Percentiles rank a stretch among this genome's conserved stretches.
phyloP scores from a whole-genome alignment of 805 yeast genomes.

The Wickerhamiella qilinensis region DNA sequence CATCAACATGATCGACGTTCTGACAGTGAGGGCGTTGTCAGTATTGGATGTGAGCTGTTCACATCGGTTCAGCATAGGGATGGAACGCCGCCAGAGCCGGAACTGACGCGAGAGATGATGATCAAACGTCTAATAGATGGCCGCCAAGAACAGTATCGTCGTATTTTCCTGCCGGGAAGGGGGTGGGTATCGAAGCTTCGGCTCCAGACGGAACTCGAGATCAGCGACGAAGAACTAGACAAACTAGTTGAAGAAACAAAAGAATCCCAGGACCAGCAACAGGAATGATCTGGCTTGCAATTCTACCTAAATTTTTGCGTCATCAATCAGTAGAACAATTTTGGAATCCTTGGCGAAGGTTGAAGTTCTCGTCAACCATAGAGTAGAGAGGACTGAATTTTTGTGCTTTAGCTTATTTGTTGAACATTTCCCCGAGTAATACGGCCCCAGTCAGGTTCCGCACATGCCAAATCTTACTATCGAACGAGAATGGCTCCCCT shows the following conservation, averaged over 20 bases:
- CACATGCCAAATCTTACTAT: too few relatives aligned
- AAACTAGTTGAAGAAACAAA: not conserved
- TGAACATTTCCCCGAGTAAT: too few relatives aligned
- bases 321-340: too few relatives aligned
- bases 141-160: constrained; percentile 3
- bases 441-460: too few relatives aligned
- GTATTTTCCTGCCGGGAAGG: constrained; percentile 6
- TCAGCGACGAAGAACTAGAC: constrained; percentile 3
- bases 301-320: too few relatives aligned
- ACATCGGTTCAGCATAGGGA: too few relatives aligned
- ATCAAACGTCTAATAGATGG: constrained; percentile 4
- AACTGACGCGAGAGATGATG: constrained; percentile 1
- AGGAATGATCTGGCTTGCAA: too few relatives aligned
- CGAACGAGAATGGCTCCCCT: too few relatives aligned
- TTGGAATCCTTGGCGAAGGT: too few relatives aligned
- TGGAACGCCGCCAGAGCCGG: not conserved
- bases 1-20: not conserved
- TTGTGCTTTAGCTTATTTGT: too few relatives aligned
- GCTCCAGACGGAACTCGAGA: constrained; percentile 4
- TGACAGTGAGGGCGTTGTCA: not conserved
- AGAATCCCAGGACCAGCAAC: not conserved
- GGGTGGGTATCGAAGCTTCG: constrained; percentile 6
- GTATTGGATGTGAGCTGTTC: not conserved
- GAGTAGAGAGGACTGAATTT: too few relatives aligned
- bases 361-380: too few relatives aligned